A percentile compares a stretch with the other conserved stretches of the same genome.
Evolutionary conservation across 768 basidiomycete species (phyloP).

Genomic region (Boletus rubescentipes): DNA sequence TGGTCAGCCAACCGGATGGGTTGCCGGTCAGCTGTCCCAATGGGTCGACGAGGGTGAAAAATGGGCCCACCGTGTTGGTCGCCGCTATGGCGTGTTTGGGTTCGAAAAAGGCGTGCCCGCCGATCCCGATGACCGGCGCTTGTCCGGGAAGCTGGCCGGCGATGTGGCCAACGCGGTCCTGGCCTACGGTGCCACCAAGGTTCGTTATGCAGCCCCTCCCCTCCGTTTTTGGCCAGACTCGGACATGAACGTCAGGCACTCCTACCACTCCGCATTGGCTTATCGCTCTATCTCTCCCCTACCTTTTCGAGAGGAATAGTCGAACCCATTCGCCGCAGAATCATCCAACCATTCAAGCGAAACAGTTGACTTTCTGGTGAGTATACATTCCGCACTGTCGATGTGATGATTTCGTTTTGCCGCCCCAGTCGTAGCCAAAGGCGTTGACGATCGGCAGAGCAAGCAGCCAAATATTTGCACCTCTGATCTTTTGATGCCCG

Average conservation of each 20-base stretch:
- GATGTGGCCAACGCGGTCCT: slow-evolving; percentile 82
- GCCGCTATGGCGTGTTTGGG: slow-evolving; percentile 79
- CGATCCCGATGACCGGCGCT: slow-evolving; percentile 1
- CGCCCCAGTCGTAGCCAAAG: slow-evolving; percentile 71
- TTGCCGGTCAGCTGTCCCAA: slow-evolving; percentile 40
- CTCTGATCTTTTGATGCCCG: slow-evolving; percentile 43
- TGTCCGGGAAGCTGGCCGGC: slow-evolving; percentile 53
- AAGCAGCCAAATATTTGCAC: slow-evolving; percentile 66
- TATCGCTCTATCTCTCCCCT: slow-evolving; percentile 72
- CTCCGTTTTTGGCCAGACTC: not conserved
- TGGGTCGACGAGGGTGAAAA: slow-evolving; percentile 81
- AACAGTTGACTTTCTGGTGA: slow-evolving; percentile 22
- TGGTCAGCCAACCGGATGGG: slow-evolving; percentile 36
- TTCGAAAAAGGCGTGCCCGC: slow-evolving; percentile 50
- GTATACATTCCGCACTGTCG: slow-evolving; percentile 13
- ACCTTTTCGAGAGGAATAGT: slow-evolving; percentile 66
- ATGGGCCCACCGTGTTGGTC: slow-evolving; percentile 69
- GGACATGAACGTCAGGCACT: slow-evolving; percentile 51
- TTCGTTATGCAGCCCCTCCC: slow-evolving; percentile 26
- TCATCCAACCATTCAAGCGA: slow-evolving; percentile 21
- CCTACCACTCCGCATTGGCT: slow-evolving; percentile 67
- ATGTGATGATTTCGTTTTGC: slow-evolving; percentile 63
- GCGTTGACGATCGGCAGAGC: slow-evolving; percentile 68
- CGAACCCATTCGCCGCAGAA: slow-evolving; percentile 51
- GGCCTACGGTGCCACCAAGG: slow-evolving; percentile 82